phyloP scores from a whole-genome alignment of 1,139 yeast species.

The Sugiyamaella paludigena region DNA sequence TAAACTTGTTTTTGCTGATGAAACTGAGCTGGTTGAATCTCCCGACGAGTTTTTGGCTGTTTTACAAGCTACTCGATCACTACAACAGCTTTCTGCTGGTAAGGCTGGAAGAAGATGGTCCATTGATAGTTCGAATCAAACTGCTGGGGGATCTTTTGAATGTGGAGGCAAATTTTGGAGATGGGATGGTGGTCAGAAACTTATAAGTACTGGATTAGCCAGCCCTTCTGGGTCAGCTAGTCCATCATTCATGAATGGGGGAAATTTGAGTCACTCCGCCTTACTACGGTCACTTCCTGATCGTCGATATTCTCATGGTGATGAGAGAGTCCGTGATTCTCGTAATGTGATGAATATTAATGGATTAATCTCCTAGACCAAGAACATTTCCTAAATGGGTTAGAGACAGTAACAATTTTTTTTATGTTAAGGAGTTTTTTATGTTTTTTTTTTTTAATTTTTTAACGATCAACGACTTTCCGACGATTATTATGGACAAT shows the following conservation, averaged over 20 bases:
- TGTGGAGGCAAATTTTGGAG: constrained; percentile 40
- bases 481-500: background rate
- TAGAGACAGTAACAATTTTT: background rate
- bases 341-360: constrained; percentile 15
- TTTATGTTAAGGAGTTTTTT: too few species aligned
- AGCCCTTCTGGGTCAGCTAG: constrained; percentile 1
- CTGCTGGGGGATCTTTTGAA: constrained; percentile 36
- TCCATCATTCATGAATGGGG: background rate
- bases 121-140: constrained; percentile 12
- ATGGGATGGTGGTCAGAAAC: constrained; percentile 41
- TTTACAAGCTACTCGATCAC: constrained; percentile 42
- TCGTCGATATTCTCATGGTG: constrained; percentile 10
- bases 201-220: constrained; percentile 17
- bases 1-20: constrained; percentile 26
- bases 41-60: constrained; percentile 40
- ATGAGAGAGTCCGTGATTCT: constrained; percentile 8
- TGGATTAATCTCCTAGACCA: constrained; percentile 14
- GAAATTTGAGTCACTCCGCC: background rate
- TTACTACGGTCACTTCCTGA: constrained; percentile 14
- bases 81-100: constrained; percentile 40
- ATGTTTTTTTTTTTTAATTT: background rate
- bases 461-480: background rate
- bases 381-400: constrained; percentile 2
- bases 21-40: constrained; percentile 28
- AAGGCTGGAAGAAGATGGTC: constrained; percentile 28